Evolutionary conservation across 164 flowering plant genomes (phyloP), one percentile per base, ranked within the genome.

Genomic region (Brasenia schreberi): DNA sequence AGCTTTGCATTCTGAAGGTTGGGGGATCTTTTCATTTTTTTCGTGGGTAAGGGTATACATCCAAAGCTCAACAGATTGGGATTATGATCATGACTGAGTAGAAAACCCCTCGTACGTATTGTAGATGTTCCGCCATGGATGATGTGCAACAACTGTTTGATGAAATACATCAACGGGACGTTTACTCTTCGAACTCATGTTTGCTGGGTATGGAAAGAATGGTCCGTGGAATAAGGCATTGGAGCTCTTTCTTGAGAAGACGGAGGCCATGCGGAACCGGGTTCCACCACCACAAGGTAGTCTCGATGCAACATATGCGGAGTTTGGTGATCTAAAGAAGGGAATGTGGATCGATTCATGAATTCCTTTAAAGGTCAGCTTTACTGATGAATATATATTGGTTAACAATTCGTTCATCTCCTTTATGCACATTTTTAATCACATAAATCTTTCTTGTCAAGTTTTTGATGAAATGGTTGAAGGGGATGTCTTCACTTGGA

Each of bases 101-200:
- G 14, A 60, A 60, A 60, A 60, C 17, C 14, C 62, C 5, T 60
- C 17, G 62, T 1, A 60, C 17, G 62, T 60, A 60, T 16, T n/a
- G 14, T 6, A 60, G 62, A 19, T 60, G 62, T 60, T 17, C 18
- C 6, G 7, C 62, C 18, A 6, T 60, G 17, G 23, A n/a, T 6
- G 80, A 81, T 9, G 84, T 82, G 2, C 75, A 78, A 4, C 62
- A 56, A 7, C 5, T 79, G 69, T 81, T 81, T 72, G 75, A 77
- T 18, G 70, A 65, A 49, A 79, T 79, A 75, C 16, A 68, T 65
- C 75, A 74, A 18, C 56, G 78, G 66, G 71, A 79, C 18, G 27
- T 76, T 10, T 42, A 67, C 43, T 61, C 80, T 61, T 77, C 79
- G 83, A 80, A 77, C 65, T 56, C 73, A 71, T 80, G 77, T 71